phyloP scores from a whole-genome alignment of 805 yeast genomes.

The Candida nemodendra region DNA sequence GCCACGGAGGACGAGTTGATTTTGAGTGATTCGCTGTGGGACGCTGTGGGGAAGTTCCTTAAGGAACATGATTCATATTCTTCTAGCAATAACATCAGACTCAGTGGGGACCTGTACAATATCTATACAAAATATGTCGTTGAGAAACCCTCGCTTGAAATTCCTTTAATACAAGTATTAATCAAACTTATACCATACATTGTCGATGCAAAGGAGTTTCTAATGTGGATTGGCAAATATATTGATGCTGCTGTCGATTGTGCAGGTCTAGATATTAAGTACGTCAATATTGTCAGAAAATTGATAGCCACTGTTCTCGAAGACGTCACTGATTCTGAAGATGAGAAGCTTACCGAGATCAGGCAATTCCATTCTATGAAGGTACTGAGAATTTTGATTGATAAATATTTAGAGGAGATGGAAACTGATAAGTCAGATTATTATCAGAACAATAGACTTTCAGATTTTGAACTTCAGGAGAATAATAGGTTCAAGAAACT shows the following conservation, averaged over 20 bases:
- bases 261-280: constrained; percentile 47
- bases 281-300: constrained; percentile 16
- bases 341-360: constrained; percentile 6
- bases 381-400: constrained; percentile 20
- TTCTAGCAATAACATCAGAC: constrained; percentile 29
- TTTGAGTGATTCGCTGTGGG: constrained; percentile 1
- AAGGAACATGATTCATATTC: constrained; percentile 37
- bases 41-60: constrained; percentile 10
- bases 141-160: constrained; percentile 34
- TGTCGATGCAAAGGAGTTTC: constrained; percentile 31
- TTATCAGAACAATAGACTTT: neutral
- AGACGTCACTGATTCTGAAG: constrained; percentile 5
- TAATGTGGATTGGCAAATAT: constrained; percentile 50
- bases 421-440: constrained; percentile 12
- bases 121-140: constrained; percentile 35
- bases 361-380: constrained; percentile 13
- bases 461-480: constrained; percentile 38
- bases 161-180: constrained; percentile 40
- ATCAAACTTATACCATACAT: constrained; percentile 34
- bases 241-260: constrained; percentile 55
- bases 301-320: constrained; percentile 10
- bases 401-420: constrained; percentile 23
- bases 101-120: constrained; percentile 37
- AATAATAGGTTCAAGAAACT: constrained; percentile 45
- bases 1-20: neutral